Evolutionary conservation across 768 basidiomycete genomes (phyloP), one percentile per base, ranked within the genome.

Genomic region (Suillus discolor): DNA sequence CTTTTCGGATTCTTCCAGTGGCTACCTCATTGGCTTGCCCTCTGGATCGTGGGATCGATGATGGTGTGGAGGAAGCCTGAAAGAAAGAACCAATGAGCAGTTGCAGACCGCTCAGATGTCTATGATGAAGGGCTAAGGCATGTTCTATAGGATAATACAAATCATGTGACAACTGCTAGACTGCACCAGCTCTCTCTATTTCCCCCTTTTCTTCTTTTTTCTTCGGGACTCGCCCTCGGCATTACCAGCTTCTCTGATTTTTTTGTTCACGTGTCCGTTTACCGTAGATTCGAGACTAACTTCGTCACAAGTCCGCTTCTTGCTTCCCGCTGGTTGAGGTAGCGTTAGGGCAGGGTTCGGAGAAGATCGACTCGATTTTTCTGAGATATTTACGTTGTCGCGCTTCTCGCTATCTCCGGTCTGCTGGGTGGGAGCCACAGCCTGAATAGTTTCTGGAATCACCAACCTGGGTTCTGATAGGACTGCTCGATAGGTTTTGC

Each of bases 401-500:
- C 16, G 8, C 3, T 64, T 36, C 8, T 57, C 3, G n/a, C 25
- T 25, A 53, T 39, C 31, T n/a, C 45, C 34, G 20, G 57, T 11
- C 8, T 34, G 64, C 12, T 54, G 44, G 7, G 28, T 11, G 38
- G 59, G 63, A 44, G 28, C 12, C n/a, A 57, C 18, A 1, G 49
- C 51, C 47, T 68, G 57, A 7, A 59, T 39, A 8, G 63, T 34
- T 47, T 62, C 49, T 3, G 89, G 89, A 2, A 92, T 74, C 13
- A 94, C 82, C 12, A 93, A 73, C 57, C 74, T 85, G 0, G 93
- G 91, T 71, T 92, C 90, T 4, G 92, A 93, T 25, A 94, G 78
- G 1, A 94, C 84, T 0, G 93, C 90, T 6, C 92, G 86, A 70
- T 91, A 93, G 6, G 92, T 93, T 72, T 85, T 87, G 39, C 93